phyloP scores from a whole-genome alignment of 768 basidiomycete genomes.

The Auricularia auricula-judae region DNA sequence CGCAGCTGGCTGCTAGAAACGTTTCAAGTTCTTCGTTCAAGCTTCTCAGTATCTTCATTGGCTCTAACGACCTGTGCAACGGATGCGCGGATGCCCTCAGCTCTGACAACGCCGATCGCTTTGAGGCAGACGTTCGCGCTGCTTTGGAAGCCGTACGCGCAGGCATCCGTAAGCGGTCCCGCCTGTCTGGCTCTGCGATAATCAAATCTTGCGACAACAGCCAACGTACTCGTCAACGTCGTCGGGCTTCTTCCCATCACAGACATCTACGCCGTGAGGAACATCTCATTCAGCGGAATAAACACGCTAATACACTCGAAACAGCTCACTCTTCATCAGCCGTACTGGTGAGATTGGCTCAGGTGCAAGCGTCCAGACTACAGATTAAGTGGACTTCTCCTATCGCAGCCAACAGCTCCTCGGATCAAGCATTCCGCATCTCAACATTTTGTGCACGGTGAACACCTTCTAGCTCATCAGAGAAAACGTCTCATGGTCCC shows the following conservation, averaged over 20 bases:
- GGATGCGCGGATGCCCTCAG: neutral
- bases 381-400: neutral
- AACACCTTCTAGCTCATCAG: neutral
- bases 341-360: conserved; percentile 3
- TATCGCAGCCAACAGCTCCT: too few relatives aligned
- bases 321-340: conserved; percentile 1
- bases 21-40: neutral
- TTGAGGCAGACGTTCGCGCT: neutral
- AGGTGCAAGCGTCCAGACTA: neutral
- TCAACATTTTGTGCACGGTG: too few relatives aligned
- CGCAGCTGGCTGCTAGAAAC: too few relatives aligned
- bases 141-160: conserved; percentile 1
- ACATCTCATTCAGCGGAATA: neutral
- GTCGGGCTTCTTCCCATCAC: neutral
- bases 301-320: neutral
- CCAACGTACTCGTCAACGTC: conserved; percentile 4
- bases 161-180: neutral
- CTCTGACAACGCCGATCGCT: neutral
- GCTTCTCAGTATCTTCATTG: neutral
- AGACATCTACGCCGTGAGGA: neutral
- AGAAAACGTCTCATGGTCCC: neutral
- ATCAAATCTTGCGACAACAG: neutral
- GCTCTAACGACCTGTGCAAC: too few relatives aligned
- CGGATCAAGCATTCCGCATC: too few relatives aligned
- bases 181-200: neutral